These are phyloP conservation scores for Lathyrus sativus DNA, from an alignment of 306 rosid species.

Conservation along the genomic window DNA sequence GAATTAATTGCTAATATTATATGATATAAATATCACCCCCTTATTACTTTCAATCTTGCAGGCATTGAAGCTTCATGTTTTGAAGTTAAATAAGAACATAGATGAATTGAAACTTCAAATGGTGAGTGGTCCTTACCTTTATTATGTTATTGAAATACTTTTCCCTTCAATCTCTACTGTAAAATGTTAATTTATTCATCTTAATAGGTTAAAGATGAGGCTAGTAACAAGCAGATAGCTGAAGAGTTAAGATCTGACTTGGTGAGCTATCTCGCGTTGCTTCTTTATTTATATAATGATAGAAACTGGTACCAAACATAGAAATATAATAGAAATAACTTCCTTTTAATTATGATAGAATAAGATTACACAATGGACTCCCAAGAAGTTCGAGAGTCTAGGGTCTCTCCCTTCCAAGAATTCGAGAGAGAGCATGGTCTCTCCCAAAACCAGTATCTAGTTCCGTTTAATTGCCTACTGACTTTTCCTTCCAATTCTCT, in stretches of 20 bases:
- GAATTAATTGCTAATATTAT: conserved; percentile 23
- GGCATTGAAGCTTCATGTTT: conserved; percentile 94
- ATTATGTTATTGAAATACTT: conserved; percentile 30
- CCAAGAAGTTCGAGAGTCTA: too few relatives aligned
- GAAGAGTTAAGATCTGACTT: conserved; percentile 40
- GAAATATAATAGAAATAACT: too few relatives aligned
- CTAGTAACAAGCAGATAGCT: conserved; percentile 40
- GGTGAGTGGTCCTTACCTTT: conserved; percentile 55
- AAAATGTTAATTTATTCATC: conserved; percentile 24
- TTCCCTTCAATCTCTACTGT: conserved; percentile 33
- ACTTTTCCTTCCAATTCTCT: too few relatives aligned
- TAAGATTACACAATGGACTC: too few relatives aligned
- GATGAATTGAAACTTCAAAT: conserved; percentile 65
- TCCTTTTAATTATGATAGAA: too few relatives aligned
- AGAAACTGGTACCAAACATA: too few relatives aligned
- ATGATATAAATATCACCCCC: conserved; percentile 27
- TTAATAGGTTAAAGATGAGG: conserved; percentile 62
- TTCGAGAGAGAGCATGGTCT: too few relatives aligned
- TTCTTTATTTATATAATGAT: conserved; percentile 30
- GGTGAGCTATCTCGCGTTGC: conserved; percentile 54
- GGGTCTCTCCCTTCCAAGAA: too few relatives aligned
- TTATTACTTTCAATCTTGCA: conserved; percentile 51
- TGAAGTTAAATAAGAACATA: conserved; percentile 66
- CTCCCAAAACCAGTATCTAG: too few relatives aligned
- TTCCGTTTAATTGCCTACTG: too few relatives aligned